phyloP scores from a whole-genome alignment of 2,329 filamentous ascomycete species.

The Ophiostoma sp. region DNA sequence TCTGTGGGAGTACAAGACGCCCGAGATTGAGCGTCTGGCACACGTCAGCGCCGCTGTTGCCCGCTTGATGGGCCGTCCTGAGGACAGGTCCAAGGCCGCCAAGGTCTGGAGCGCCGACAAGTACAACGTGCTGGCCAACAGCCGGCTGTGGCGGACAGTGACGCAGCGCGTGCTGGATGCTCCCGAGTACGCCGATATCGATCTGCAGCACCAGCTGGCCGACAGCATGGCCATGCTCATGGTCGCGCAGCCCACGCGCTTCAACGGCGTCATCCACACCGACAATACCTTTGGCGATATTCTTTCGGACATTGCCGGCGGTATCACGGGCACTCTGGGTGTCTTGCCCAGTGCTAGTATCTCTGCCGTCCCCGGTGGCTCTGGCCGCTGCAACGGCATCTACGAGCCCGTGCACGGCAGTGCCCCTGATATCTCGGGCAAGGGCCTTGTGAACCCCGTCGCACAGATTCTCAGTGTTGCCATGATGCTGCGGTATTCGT shows the following conservation, averaged over 20 bases:
- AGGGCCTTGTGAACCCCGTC: slow-evolving; percentile 71
- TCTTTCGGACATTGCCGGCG: slow-evolving; percentile 48
- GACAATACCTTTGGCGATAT: slow-evolving; percentile 53
- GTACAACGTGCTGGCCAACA: slow-evolving; percentile 54
- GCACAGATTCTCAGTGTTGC: slow-evolving; percentile 70
- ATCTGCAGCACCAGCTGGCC: slow-evolving; percentile 47
- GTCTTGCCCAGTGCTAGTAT: slow-evolving; percentile 49
- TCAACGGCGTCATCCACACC: slow-evolving; percentile 50
- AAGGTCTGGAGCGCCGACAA: slow-evolving; percentile 53
- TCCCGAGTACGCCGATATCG: slow-evolving; percentile 45
- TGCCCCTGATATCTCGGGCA: slow-evolving; percentile 72
- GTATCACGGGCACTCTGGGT: slow-evolving; percentile 49
- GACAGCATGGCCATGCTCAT: slow-evolving; percentile 52
- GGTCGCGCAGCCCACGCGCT: slow-evolving; percentile 47
- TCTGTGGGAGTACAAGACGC: slow-evolving; percentile 47
- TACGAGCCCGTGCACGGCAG: slow-evolving; percentile 76
- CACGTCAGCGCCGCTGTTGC: slow-evolving; percentile 50
- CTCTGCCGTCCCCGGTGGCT: slow-evolving; percentile 41
- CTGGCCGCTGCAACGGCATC: slow-evolving; percentile 62
- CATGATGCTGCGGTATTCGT: slow-evolving; percentile 75
- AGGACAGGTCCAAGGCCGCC: slow-evolving; percentile 38
- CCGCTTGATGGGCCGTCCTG: slow-evolving; percentile 34
- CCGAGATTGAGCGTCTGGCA: slow-evolving; percentile 49
- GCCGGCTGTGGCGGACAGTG: slow-evolving; percentile 50
- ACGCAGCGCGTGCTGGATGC: slow-evolving; percentile 43